Percentiles rank a stretch among this genome's conserved stretches.
Conservation (phyloP, 2,329 filamentous ascomycete genomes). For the Aspergillus neoniger region DNA sequence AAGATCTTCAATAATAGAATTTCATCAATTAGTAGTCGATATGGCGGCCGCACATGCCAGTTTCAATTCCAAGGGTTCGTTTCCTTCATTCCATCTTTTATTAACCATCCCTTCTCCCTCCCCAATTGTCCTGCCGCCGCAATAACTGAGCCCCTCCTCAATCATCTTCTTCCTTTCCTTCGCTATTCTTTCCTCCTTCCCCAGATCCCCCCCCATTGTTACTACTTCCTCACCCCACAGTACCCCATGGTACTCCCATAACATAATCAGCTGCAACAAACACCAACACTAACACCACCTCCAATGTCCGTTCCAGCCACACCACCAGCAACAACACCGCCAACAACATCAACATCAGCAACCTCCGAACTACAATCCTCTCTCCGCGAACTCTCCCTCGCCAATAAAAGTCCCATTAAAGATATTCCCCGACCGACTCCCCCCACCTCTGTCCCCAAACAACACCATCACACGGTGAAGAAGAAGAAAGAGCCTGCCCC, state of each 20-base stretch:
- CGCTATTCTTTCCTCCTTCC: background rate
- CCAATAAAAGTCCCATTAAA: slow-evolving; percentile 30
- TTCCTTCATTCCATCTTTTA: no score
- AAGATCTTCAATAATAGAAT: background rate
- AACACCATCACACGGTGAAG: slow-evolving; percentile 14
- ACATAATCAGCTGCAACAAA: background rate
- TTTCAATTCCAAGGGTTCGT: background rate
- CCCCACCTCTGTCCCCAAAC: slow-evolving; percentile 9
- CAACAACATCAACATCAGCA: slow-evolving; percentile 5
- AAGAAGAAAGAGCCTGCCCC: slow-evolving; percentile 44
- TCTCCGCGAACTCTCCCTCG: slow-evolving; percentile 34
- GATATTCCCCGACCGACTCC: slow-evolving; percentile 28
- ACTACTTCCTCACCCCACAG: background rate
- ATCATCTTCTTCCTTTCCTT: no score
- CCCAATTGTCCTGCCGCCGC: no score
- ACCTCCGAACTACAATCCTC: slow-evolving; percentile 35
- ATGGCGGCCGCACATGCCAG: background rate
- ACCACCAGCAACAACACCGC: background rate
- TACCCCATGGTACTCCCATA: background rate
- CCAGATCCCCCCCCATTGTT: background rate
- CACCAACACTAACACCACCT: slow-evolving; percentile 10
- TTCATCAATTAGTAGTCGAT: background rate
- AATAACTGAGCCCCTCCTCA: no score
- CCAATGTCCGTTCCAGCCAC: slow-evolving; percentile 21
- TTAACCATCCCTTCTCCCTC: no score